Percentiles rank a stretch among this genome's conserved stretches.
These are phyloP conservation scores for Juncus inflexus DNA, from an alignment of 176 grass and related monocot species.

Conservation along the genomic window DNA sequence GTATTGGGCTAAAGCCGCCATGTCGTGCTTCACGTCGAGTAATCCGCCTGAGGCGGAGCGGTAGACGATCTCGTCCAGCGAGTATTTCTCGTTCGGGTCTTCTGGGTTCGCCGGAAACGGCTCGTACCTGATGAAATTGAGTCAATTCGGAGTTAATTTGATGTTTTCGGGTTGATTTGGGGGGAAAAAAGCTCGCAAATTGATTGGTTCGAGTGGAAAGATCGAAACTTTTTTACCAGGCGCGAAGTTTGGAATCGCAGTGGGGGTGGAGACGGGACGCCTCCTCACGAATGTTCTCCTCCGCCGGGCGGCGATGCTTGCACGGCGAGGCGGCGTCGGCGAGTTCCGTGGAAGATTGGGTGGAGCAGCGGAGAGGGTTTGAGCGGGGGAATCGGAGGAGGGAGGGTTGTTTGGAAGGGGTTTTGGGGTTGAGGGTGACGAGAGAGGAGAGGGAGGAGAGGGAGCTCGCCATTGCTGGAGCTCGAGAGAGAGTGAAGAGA, in stretches of 20 bases:
- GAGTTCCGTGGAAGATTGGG: constrained; percentile 33
- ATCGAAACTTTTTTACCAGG: constrained; percentile 31
- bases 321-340: not conserved
- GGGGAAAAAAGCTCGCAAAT: too few species aligned
- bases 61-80: constrained; percentile 93
- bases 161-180: too few species aligned
- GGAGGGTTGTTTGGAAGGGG: constrained; percentile 22
- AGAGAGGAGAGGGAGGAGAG: constrained; percentile 43
- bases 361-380: constrained; percentile 34
- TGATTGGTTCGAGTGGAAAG: not conserved
- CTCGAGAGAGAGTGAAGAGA: constrained; percentile 21
- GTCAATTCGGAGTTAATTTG: too few species aligned
- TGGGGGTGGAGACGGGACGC: constrained; percentile 49
- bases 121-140: constrained; percentile 35
- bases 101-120: constrained; percentile 42
- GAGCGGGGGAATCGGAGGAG: constrained; percentile 7
- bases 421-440: constrained; percentile 19
- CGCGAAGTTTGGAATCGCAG: constrained; percentile 37
- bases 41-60: constrained; percentile 74
- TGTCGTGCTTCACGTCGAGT: constrained; percentile 86
- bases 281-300: constrained; percentile 92
- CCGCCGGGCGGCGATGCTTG: constrained; percentile 53
- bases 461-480: constrained; percentile 46
- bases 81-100: constrained; percentile 65
- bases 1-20: constrained; percentile 49